Percentiles rank a stretch among this genome's conserved stretches.
Conservation (phyloP, 2,329 filamentous ascomycete species). For the Apiospora hydei region DNA sequence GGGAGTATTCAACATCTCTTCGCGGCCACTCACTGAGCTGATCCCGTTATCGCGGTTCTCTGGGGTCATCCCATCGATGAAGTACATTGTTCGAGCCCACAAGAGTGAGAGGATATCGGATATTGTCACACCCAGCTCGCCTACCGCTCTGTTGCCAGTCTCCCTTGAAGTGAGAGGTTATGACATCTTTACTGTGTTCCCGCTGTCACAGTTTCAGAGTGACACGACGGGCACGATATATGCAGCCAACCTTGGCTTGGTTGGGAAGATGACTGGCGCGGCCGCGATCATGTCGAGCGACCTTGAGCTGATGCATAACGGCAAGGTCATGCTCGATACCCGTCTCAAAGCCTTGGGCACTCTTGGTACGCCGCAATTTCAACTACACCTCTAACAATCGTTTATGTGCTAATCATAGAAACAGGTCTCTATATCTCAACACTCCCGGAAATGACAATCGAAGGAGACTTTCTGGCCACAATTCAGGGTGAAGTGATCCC, state of each 20-base stretch:
- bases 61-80: constrained; percentile 63
- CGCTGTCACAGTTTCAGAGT: constrained; percentile 65
- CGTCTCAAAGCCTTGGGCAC: constrained; percentile 81
- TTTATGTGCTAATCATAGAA: constrained; percentile 25
- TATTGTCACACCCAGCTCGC: constrained; percentile 53
- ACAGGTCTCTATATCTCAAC: constrained; percentile 79
- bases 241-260: constrained; percentile 76
- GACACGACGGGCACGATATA: constrained; percentile 50
- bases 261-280: constrained; percentile 89
- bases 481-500: constrained; percentile 78
- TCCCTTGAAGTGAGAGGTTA: constrained; percentile 72
- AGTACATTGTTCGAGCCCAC: constrained; percentile 80
- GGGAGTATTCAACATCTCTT: constrained; percentile 83
- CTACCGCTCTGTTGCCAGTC: constrained; percentile 63
- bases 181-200: constrained; percentile 82
- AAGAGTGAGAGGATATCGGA: constrained; percentile 67
- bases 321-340: constrained; percentile 69
- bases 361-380: constrained; percentile 59
- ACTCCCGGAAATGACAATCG: constrained; percentile 66
- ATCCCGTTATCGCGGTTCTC: constrained; percentile 76
- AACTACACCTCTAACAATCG: neutral
- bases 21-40: constrained; percentile 69
- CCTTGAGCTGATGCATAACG: constrained; percentile 61
- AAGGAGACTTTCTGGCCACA: constrained; percentile 74
- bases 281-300: constrained; percentile 75